These are phyloP conservation scores for Neofusicoccum ribis DNA, from an alignment of 2,329 filamentous ascomycete genomes.

Conservation along the genomic window DNA sequence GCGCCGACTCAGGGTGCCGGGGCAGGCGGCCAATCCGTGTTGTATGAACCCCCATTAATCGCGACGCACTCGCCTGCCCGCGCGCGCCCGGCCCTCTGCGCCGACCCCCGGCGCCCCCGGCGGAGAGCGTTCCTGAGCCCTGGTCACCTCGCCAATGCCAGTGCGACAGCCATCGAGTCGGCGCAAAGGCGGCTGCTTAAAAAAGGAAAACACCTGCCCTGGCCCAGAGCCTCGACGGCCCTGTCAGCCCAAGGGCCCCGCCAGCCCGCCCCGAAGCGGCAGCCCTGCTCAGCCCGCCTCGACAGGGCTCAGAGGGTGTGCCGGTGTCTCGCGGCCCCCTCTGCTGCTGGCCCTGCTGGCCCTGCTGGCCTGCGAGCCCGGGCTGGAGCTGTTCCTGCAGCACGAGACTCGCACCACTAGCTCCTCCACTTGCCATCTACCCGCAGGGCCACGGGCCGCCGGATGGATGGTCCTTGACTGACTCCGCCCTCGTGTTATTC, in stretches of 20 bases:
- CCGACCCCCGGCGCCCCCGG: conserved; percentile 6
- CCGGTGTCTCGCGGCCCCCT: neutral
- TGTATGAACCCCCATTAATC: conserved; percentile 8
- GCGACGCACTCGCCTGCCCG: conserved; percentile 8
- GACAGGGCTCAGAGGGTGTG: neutral
- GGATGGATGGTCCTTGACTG: conserved; percentile 9
- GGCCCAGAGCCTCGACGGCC: conserved; percentile 9
- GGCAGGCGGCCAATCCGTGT: neutral
- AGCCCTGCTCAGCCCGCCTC: neutral
- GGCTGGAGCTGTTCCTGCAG: conserved; percentile 7
- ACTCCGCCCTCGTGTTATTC: conserved; percentile 12
- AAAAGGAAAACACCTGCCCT: conserved; percentile 11
- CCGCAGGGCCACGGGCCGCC: conserved; percentile 15
- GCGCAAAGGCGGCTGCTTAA: conserved; percentile 13
- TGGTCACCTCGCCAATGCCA: neutral
- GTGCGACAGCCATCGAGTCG: neutral
- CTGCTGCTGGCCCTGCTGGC: neutral
- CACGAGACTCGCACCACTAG: neutral
- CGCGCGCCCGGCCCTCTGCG: neutral
- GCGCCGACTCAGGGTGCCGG: neutral
- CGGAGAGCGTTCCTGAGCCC: conserved; percentile 7
- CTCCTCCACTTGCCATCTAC: conserved; percentile 15
- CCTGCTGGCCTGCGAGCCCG: neutral
- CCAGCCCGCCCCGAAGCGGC: neutral
- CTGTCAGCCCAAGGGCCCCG: neutral